Percentiles rank a stretch among this genome's conserved stretches.
Conservation (phyloP, 208 protist genomes). For the Strigomonas culicis region DNA sequence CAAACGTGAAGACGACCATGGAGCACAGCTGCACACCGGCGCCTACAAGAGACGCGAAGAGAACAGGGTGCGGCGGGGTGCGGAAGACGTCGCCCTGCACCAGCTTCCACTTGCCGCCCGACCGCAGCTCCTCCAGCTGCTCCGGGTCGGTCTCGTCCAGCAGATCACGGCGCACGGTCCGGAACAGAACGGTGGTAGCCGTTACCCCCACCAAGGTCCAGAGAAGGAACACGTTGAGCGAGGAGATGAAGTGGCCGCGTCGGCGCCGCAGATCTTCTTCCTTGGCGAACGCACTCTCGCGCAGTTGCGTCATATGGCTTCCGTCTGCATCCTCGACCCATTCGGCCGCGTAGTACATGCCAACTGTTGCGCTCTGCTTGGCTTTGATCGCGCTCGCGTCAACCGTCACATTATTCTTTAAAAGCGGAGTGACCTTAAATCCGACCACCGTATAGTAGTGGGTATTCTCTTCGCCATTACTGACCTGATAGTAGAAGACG, state of each 20-base stretch:
- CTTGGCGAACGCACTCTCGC: too few species aligned
- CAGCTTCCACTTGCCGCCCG: slow-evolving; percentile 95
- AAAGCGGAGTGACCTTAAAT: too few species aligned
- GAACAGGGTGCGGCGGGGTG: slow-evolving; percentile 54
- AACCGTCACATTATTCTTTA: too few species aligned
- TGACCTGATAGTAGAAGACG: slow-evolving; percentile 1
- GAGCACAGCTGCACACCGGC: slow-evolving; percentile 87
- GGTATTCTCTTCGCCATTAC: too few species aligned
- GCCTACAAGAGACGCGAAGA: slow-evolving; percentile 87
- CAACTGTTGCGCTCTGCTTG: not conserved
- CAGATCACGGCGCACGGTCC: slow-evolving; percentile 94
- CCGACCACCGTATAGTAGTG: too few species aligned
- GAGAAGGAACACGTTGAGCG: slow-evolving; percentile 94
- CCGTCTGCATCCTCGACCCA: too few species aligned
- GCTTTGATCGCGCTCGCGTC: not conserved
- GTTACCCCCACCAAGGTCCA: slow-evolving; percentile 92
- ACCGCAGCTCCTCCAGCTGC: slow-evolving; percentile 40
- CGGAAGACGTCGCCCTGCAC: slow-evolving; percentile 97
- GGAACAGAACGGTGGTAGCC: slow-evolving; percentile 94
- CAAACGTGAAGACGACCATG: slow-evolving; percentile 58
- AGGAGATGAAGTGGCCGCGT: slow-evolving; percentile 92
- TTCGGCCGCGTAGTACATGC: too few species aligned
- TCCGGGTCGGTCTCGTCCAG: slow-evolving; percentile 50
- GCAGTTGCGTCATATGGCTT: too few species aligned
- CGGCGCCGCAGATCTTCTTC: too few species aligned